Percentiles rank a stretch among this genome's conserved stretches.
Evolutionary conservation across 2,329 filamentous ascomycete species (phyloP).

Genomic region (Rhynchosporium secalis): DNA sequence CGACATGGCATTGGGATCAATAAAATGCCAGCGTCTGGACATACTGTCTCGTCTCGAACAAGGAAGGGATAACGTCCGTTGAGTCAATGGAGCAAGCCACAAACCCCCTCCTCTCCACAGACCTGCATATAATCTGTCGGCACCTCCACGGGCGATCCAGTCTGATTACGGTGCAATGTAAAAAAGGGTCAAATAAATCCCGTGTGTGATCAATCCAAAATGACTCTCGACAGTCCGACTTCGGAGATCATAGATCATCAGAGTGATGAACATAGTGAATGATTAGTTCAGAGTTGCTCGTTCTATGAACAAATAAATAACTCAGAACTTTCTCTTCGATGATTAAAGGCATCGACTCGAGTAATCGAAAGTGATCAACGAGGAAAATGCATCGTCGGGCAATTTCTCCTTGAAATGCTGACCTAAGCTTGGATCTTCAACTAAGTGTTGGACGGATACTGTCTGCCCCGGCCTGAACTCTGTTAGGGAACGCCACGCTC

Average conservation of each 20-base stretch:
- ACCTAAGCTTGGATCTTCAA: not conserved
- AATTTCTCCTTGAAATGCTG: not conserved
- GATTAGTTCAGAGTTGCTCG: not conserved
- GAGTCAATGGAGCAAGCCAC: conserved; percentile 10
- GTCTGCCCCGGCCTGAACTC: not conserved
- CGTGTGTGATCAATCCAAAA: not conserved
- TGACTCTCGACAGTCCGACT: conserved; percentile 10
- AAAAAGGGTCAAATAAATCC: conserved; percentile 1
- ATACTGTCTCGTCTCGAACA: not conserved
- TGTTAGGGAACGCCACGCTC: not conserved
- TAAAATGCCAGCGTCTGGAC: not conserved
- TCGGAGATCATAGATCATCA: not conserved
- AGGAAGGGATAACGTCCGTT: not conserved
- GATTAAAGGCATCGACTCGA: no score
- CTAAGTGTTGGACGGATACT: not conserved
- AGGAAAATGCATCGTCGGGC: no score
- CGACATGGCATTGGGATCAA: no score
- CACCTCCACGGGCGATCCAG: not conserved
- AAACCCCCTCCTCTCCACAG: not conserved
- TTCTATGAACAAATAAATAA: no score
- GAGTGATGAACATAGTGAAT: not conserved
- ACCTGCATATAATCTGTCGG: not conserved
- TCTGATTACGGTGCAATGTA: not conserved
- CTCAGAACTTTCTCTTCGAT: no score
- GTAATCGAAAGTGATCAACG: no score